phyloP scores from a whole-genome alignment of 2,329 filamentous ascomycete species.

The Diaporthe sp. region DNA sequence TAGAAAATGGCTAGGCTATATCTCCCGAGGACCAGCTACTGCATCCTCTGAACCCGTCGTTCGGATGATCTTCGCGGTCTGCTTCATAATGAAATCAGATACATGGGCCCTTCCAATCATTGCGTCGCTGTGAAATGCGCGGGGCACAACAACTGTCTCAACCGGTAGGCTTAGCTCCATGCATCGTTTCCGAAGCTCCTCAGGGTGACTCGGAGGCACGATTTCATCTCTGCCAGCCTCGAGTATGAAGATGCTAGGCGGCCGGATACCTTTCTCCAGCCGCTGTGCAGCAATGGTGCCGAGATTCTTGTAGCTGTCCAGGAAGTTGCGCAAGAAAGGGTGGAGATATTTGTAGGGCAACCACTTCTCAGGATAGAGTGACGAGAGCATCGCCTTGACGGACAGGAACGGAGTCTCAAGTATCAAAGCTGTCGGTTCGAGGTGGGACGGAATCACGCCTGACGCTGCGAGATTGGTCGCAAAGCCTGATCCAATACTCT shows the following conservation, averaged over 20 bases:
- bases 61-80: conserved; percentile 37
- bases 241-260: conserved; percentile 61
- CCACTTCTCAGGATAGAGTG: conserved; percentile 83
- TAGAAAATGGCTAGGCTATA: background rate
- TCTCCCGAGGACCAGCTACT: background rate
- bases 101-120: conserved; percentile 62
- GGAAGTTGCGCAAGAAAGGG: conserved; percentile 77
- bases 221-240: conserved; percentile 71
- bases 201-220: conserved; percentile 65
- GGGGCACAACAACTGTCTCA: conserved; percentile 56
- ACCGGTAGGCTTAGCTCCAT: conserved; percentile 60
- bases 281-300: conserved; percentile 54
- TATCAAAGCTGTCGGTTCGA: conserved; percentile 64
- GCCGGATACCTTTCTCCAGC: conserved; percentile 40
- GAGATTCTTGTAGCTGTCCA: conserved; percentile 68
- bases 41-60: background rate
- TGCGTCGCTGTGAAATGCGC: conserved; percentile 70
- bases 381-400: conserved; percentile 76
- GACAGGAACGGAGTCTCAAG: conserved; percentile 84
- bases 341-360: conserved; percentile 81
- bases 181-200: conserved; percentile 61
- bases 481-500: conserved; percentile 81
- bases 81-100: conserved; percentile 56
- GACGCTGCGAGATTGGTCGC: conserved; percentile 71
- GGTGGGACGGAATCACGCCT: conserved; percentile 52